Conservation (phyloP, 768 basidiomycete species). For the Termitomyces sp. region DNA sequence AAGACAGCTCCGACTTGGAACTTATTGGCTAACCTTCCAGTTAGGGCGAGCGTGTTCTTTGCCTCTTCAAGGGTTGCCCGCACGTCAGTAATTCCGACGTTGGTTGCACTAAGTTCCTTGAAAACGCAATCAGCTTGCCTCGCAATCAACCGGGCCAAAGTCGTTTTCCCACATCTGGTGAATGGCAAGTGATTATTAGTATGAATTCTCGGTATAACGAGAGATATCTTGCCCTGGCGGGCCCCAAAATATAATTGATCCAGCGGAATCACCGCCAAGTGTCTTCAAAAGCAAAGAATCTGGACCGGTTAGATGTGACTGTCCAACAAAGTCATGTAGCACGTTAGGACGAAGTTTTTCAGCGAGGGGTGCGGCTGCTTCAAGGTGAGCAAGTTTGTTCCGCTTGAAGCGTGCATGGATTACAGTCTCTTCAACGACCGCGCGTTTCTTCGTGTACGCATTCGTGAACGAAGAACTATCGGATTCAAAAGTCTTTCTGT, state of each 20-base stretch:
- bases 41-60: slow-evolving; percentile 54
- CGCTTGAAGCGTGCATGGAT: slow-evolving; percentile 14
- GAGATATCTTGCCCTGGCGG: slow-evolving; percentile 53
- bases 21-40: slow-evolving; percentile 44
- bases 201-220: neutral
- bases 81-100: slow-evolving; percentile 63
- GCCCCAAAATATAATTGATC: slow-evolving; percentile 70
- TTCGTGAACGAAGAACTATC: neutral
- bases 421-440: slow-evolving; percentile 10
- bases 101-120: slow-evolving; percentile 77
- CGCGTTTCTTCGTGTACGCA: slow-evolving; percentile 13
- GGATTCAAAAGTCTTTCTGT: slow-evolving; percentile 12
- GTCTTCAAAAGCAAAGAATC: slow-evolving; percentile 52
- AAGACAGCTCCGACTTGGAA: neutral
- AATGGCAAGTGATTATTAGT: neutral
- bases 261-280: slow-evolving; percentile 44
- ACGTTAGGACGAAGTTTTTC: slow-evolving; percentile 64
- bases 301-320: slow-evolving; percentile 53
- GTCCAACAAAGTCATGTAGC: slow-evolving; percentile 69
- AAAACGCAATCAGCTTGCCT: slow-evolving; percentile 53
- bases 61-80: slow-evolving; percentile 75
- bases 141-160: slow-evolving; percentile 68
- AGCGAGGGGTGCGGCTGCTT: slow-evolving; percentile 50
- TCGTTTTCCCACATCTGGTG: slow-evolving; percentile 66
- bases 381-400: slow-evolving; percentile 12